A percentile compares a stretch with the other conserved stretches of the same genome.
Evolutionary conservation across 345 rosid species (phyloP).

Genomic region (Aquilaria malaccensis): DNA sequence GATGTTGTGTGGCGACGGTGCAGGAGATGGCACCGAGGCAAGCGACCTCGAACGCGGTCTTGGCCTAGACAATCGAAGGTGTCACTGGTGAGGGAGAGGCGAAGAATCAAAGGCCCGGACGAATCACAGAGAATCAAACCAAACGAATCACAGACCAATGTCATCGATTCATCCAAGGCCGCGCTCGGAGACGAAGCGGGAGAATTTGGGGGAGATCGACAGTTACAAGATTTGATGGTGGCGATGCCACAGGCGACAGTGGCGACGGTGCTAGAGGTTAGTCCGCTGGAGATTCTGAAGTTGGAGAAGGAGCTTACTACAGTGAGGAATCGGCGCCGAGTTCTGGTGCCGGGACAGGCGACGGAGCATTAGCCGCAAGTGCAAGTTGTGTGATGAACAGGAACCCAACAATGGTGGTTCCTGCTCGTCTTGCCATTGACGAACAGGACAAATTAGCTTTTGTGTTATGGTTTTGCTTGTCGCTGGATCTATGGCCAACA

Average conservation of each 20-base stretch:
- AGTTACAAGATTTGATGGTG: constrained; percentile 11
- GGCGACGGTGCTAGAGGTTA: constrained; percentile 28
- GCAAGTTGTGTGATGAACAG: constrained; percentile 11
- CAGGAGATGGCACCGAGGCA: too few species aligned
- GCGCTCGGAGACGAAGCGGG: constrained; percentile 29
- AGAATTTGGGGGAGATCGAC: constrained; percentile 9
- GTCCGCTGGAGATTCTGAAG: constrained; percentile 15
- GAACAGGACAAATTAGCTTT: too few species aligned
- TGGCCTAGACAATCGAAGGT: too few species aligned
- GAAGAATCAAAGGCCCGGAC: too few species aligned
- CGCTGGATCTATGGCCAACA: too few species aligned
- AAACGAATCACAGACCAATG: too few species aligned
- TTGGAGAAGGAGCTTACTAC: constrained; percentile 9
- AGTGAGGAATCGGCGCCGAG: constrained; percentile 12
- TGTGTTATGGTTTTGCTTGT: too few species aligned
- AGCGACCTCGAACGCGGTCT: too few species aligned
- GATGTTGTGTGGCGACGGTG: too few species aligned
- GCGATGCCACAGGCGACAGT: background rate
- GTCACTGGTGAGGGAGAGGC: too few species aligned
- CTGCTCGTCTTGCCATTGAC: constrained; percentile 10
- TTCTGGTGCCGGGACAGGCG: constrained; percentile 20
- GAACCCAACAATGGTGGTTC: background rate
- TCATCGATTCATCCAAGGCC: background rate
- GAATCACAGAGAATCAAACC: too few species aligned
- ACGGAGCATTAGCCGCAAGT: constrained; percentile 14